Conservation (phyloP, 148 eudicot species). For the Drosera capensis region DNA sequence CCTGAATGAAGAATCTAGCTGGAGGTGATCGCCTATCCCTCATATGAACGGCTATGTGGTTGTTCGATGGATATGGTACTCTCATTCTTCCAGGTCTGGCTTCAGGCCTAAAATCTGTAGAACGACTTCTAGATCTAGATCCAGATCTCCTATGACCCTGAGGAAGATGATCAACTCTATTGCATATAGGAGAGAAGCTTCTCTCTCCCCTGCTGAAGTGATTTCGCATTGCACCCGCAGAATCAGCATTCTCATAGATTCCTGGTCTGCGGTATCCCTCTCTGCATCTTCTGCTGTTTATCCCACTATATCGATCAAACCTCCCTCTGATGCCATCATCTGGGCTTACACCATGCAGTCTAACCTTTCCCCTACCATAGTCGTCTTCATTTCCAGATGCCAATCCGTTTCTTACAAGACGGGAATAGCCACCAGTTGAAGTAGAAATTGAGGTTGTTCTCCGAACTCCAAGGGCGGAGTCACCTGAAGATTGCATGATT, state of each 20-base stretch:
- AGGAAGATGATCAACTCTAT: conserved; percentile 10
- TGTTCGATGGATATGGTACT: conserved; percentile 4
- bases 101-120: conserved; percentile 19
- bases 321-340: conserved; percentile 18
- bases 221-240: conserved; percentile 15
- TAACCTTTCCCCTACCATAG: conserved; percentile 14
- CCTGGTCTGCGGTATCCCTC: conserved; percentile 29
- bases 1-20: conserved; percentile 8
- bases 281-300: conserved; percentile 24
- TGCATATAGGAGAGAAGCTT: conserved; percentile 28
- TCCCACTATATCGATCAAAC: conserved; percentile 16
- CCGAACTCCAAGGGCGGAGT: conserved; percentile 14
- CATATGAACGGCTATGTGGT: conserved; percentile 9
- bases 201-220: conserved; percentile 25
- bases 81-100: conserved; percentile 15
- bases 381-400: conserved; percentile 25
- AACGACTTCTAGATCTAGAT: conserved; percentile 21
- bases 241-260: conserved; percentile 10
- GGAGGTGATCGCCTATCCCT: conserved; percentile 16
- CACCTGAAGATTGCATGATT: conserved; percentile 7
- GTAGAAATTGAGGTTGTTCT: conserved; percentile 17
- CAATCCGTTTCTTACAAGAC: conserved; percentile 22
- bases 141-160: conserved; percentile 10
- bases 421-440: conserved; percentile 16
- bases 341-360: conserved; percentile 12